Base-by-base conservation (phyloP, 352 stramenopile genomes). In the Globisporangium spinosum region DNA sequence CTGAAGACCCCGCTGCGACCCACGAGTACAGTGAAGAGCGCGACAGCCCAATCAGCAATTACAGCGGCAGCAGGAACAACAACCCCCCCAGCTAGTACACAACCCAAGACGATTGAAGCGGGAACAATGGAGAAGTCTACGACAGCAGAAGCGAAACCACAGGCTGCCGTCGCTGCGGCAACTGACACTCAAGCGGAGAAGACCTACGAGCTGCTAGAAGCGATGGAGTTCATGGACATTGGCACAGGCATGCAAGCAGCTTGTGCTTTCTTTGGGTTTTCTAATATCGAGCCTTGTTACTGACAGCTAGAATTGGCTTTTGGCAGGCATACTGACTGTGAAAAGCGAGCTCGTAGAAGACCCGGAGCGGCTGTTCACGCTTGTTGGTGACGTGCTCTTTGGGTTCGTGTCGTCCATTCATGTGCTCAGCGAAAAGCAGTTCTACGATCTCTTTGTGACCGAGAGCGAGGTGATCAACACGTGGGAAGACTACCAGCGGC, bases 171-270 rank as follows among this genome's bases (percentile, higher is more conserved):
- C n/a, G 22, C 15, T 29, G 13, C 62, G 15, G 15, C 35, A 9
- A 9, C 38, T 27, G 70, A 80, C 22, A 70, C 54, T 0, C 71
- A 72, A 22, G 67, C 65, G 2, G 87, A 95, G 62, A 87, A 89
- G 55, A 89, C 85, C 29, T 95, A 93, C 58, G 87, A 93, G 68
- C 74, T 95, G 58, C 79, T 95, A 35, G 87, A 95, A 71, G 87
- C 85, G 13, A 95, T 95, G 87, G 87, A 95, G 70, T 95, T 95
- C 60, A 93, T 95, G 87, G 85, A 95, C 70, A 87, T 95, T 58
- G 81, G 82, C 64, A 95, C 87, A 49, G 84, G 84, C 83, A 70
- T 15, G 55, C 17, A 38, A 9, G 12, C 12, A 12, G 43, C 23
- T 27, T 29, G 3, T 47, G 13, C 40, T n/a, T 47, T 47, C 3